A percentile compares a stretch with the other conserved stretches of the same genome.
These are phyloP conservation scores for Caloboletus firmus DNA, from an alignment of 1,284 basidiomycete genomes.

Conservation along the genomic window DNA sequence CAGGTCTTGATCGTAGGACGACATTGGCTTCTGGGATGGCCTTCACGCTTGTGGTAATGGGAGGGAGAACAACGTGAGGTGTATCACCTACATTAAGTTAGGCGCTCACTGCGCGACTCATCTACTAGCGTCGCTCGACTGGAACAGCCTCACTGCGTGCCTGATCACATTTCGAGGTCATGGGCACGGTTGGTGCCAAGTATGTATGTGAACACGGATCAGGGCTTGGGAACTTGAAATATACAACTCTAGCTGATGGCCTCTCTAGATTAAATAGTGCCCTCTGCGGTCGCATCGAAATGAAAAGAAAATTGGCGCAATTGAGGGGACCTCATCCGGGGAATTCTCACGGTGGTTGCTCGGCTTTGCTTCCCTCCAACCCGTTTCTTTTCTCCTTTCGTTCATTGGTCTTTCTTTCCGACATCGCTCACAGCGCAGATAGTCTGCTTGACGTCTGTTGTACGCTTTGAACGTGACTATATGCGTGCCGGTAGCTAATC, in stretches of 20 bases:
- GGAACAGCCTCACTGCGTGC: constrained; percentile 28
- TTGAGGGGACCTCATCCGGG: background rate
- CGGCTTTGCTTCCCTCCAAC: background rate
- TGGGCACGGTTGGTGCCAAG: background rate
- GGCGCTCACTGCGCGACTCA: constrained; percentile 14
- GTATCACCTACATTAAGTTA: constrained; percentile 12
- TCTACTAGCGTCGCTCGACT: background rate
- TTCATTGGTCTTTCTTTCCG: background rate
- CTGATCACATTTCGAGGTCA: constrained; percentile 8
- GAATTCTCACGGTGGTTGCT: constrained; percentile 17
- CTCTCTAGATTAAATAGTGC: background rate
- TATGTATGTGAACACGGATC: background rate
- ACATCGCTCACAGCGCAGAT: constrained; percentile 1
- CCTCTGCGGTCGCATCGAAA: background rate
- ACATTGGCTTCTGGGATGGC: constrained; percentile 10
- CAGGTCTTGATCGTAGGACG: constrained; percentile 45
- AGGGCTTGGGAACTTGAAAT: background rate
- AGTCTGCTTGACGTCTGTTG: background rate
- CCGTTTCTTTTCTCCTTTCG: constrained; percentile 3
- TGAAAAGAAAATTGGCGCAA: background rate
- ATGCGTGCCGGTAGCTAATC: constrained; percentile 8
- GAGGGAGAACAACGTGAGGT: background rate
- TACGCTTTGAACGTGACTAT: background rate
- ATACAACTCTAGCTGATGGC: background rate
- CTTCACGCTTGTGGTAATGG: background rate